These are phyloP conservation scores for Auriscalpium microsporum DNA, from an alignment of 768 basidiomycete species.

Conservation along the genomic window DNA sequence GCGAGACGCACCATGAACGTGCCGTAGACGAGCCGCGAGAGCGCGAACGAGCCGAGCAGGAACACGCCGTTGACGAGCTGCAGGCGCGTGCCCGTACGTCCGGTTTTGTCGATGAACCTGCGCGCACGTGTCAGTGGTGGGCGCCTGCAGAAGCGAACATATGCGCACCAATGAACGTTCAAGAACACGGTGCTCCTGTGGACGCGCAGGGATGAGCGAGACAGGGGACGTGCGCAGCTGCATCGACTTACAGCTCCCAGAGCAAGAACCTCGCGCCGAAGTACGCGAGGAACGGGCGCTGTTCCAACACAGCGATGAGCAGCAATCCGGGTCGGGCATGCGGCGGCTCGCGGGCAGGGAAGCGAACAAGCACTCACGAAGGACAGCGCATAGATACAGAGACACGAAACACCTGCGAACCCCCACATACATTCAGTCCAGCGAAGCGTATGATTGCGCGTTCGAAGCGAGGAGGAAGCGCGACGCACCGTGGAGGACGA, in stretches of 20 bases:
- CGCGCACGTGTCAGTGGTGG: not conserved
- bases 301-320: not conserved
- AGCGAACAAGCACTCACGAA: slow-evolving; percentile 45
- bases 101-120: slow-evolving; percentile 74
- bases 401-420: slow-evolving; percentile 49
- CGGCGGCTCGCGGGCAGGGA: no score
- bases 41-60: slow-evolving; percentile 61
- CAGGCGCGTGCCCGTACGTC: slow-evolving; percentile 54
- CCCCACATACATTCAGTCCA: not conserved
- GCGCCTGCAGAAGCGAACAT: not conserved
- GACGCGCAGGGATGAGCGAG: slow-evolving; percentile 1
- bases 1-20: slow-evolving; percentile 30
- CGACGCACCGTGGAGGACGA: slow-evolving; percentile 62
- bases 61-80: slow-evolving; percentile 68
- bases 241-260: slow-evolving; percentile 60
- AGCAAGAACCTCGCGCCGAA: slow-evolving; percentile 70
- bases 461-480: not conserved
- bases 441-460: not conserved
- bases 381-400: slow-evolving; percentile 55
- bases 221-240: not conserved
- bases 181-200: slow-evolving; percentile 75
- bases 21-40: slow-evolving; percentile 65
- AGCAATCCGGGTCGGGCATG: no score
- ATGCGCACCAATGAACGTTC: slow-evolving; percentile 73
- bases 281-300: slow-evolving; percentile 69